Evolutionary conservation across 495 filamentous ascomycete species (phyloP).

Genomic region (Podospora fimiseda): DNA sequence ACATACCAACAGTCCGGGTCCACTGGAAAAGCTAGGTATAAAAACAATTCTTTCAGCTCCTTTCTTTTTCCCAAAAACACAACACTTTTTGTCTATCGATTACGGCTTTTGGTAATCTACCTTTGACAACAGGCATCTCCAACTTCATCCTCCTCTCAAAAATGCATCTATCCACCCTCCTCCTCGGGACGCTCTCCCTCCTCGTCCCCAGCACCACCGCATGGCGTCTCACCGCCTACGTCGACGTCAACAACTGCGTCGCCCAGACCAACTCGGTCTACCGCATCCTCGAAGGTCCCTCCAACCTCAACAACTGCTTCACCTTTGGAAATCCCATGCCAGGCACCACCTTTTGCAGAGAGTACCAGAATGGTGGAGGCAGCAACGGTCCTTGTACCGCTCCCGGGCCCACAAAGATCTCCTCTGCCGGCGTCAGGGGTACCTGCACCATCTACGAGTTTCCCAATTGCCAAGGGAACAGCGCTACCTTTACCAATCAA

Average conservation of each 20-base stretch:
- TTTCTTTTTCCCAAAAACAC: no score
- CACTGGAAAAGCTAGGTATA: no score
- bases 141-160: no score
- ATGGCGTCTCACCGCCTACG: neutral
- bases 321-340: neutral
- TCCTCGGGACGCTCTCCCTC: neutral
- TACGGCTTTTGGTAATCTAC: no score
- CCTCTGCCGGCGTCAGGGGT: neutral
- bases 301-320: neutral
- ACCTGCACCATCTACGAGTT: neutral
- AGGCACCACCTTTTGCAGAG: neutral
- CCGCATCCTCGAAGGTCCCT: neutral
- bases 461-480: neutral
- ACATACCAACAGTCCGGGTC: no score
- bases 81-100: no score
- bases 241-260: neutral
- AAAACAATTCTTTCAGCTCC: no score
- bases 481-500: neutral
- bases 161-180: neutral
- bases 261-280: neutral
- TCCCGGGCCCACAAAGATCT: neutral
- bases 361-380: neutral
- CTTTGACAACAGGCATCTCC: no score
- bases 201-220: neutral
- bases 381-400: neutral